phyloP scores from a whole-genome alignment of 768 basidiomycete species.

The Russula brevipes region DNA sequence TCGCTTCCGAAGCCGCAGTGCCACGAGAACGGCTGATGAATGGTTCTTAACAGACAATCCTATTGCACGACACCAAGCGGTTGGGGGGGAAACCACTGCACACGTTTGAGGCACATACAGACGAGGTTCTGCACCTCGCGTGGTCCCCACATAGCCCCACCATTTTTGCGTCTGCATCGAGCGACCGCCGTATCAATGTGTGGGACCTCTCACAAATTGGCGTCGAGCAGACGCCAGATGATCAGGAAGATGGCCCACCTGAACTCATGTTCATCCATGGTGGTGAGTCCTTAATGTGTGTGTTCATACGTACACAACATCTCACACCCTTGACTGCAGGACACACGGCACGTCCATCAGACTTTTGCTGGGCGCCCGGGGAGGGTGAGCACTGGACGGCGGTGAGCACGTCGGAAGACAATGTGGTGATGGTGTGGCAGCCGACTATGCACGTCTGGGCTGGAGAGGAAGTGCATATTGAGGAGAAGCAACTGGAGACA shows the following conservation, averaged over 20 bases:
- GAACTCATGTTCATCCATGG: constrained; percentile 96
- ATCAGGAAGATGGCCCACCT: constrained; percentile 97
- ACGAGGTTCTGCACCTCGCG: constrained; percentile 88
- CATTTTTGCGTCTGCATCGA: constrained; percentile 91
- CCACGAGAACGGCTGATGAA: not conserved
- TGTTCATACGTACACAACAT: not conserved
- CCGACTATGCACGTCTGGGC: constrained; percentile 94
- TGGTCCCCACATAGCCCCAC: constrained; percentile 95
- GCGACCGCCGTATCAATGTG: constrained; percentile 88
- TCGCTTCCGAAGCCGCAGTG: constrained; percentile 14
- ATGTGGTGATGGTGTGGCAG: constrained; percentile 96
- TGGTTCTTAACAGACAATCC: constrained; percentile 56
- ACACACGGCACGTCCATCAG: constrained; percentile 84
- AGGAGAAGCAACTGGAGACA: constrained; percentile 78
- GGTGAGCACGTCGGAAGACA: constrained; percentile 90
- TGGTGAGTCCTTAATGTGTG: constrained; percentile 40
- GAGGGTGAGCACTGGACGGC: constrained; percentile 79
- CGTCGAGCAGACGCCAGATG: constrained; percentile 94
- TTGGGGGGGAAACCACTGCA: constrained; percentile 74
- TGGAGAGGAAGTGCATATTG: constrained; percentile 79
- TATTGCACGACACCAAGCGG: constrained; percentile 79
- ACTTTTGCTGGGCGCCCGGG: constrained; percentile 94
- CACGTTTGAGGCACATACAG: constrained; percentile 87
- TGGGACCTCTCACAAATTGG: constrained; percentile 95
- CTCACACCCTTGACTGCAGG: constrained; percentile 40